Conservation (phyloP, 139 green algal genomes). For the Coelastrella sp. region DNA sequence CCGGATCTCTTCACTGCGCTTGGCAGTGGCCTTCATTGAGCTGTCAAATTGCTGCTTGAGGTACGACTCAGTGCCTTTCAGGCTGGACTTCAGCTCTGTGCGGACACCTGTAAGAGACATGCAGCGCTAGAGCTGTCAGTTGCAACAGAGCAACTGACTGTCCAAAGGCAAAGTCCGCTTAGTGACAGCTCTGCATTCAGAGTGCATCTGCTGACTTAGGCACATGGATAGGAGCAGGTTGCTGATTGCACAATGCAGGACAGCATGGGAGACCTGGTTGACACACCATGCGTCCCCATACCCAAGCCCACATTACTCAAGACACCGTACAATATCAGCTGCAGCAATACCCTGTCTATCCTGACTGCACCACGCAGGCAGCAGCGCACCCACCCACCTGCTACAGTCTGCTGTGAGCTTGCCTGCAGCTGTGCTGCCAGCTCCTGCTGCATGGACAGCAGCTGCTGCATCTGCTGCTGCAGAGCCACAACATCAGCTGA, state of each 20-base stretch:
- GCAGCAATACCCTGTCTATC: background rate
- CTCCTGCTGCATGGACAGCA: conserved; percentile 56
- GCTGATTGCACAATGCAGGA: no score
- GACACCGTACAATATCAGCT: background rate
- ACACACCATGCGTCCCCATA: no score
- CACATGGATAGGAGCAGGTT: no score
- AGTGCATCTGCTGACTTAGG: no score
- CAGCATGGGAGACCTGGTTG: no score
- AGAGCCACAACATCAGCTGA: conserved; percentile 21
- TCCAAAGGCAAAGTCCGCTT: no score
- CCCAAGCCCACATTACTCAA: no score
- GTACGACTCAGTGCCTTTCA: conserved; percentile 24
- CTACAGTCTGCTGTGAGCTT: background rate
- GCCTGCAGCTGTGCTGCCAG: conserved; percentile 47
- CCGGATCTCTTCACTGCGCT: conserved; percentile 51
- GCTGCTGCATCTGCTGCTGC: conserved; percentile 50
- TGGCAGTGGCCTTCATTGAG: conserved; percentile 29
- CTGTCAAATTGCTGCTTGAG: conserved; percentile 33
- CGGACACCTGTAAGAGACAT: background rate
- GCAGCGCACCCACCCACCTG: background rate
- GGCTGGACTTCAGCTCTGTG: background rate
- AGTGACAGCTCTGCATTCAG: no score
- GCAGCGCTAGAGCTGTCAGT: background rate
- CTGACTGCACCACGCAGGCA: background rate
- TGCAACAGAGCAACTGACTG: no score